phyloP scores from a whole-genome alignment of 2,329 filamentous ascomycete species.

The Arachnomyces sp. region DNA sequence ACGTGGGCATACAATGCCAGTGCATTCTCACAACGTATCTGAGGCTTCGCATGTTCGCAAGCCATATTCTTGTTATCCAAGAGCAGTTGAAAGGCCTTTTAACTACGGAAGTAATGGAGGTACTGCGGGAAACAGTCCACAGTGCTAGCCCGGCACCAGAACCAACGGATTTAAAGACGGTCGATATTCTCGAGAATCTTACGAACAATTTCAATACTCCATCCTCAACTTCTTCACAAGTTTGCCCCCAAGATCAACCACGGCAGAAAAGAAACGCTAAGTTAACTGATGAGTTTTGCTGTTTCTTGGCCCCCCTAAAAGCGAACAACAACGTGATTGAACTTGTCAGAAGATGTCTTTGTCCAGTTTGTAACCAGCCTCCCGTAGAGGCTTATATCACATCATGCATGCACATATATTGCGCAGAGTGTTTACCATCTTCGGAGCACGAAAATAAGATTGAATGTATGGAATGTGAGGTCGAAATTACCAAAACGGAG shows the following conservation, averaged over 20 bases:
- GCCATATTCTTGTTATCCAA: slow-evolving; percentile 43
- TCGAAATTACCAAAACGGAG: slow-evolving; percentile 11
- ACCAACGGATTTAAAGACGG: slow-evolving; percentile 17
- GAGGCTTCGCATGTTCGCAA: slow-evolving; percentile 45
- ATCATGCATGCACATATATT: slow-evolving; percentile 51
- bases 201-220: not conserved
- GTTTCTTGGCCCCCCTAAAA: slow-evolving; percentile 30
- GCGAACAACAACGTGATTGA: no score
- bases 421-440: slow-evolving; percentile 38
- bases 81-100: slow-evolving; percentile 39
- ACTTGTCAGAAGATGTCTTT: no score
- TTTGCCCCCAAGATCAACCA: no score
- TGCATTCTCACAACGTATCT: slow-evolving; percentile 43
- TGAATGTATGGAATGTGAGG: slow-evolving; percentile 16
- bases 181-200: slow-evolving; percentile 7
- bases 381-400: slow-evolving; percentile 40
- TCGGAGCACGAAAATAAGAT: slow-evolving; percentile 12
- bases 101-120: slow-evolving; percentile 38
- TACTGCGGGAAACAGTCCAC: slow-evolving; percentile 29
- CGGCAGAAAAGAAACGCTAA: no score
- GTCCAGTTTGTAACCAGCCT: slow-evolving; percentile 28
- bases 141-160: slow-evolving; percentile 14
- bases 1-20: slow-evolving; percentile 21
- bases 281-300: slow-evolving; percentile 29
- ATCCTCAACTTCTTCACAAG: no score